Percentiles rank a stretch among this genome's conserved stretches.
These are phyloP conservation scores for Pseudozyma thailandica DNA, from an alignment of 1,284 basidiomycete genomes.

Conservation along the genomic window DNA sequence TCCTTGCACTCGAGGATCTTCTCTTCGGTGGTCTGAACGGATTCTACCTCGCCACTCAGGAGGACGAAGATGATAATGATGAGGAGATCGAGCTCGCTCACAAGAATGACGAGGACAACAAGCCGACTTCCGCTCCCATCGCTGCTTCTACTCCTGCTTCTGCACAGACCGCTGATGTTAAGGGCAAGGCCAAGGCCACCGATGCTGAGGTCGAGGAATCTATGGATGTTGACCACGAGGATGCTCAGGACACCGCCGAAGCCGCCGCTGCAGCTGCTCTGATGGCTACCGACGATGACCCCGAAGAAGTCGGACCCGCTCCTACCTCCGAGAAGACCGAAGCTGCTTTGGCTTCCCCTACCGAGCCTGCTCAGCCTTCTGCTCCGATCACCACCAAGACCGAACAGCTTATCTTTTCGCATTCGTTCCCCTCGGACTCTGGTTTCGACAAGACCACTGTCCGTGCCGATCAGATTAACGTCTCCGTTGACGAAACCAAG, in stretches of 20 bases:
- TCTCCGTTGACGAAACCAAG: constrained; percentile 43
- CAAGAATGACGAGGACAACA: constrained; percentile 24
- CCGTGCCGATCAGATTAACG: constrained; percentile 39
- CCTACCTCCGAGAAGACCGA: constrained; percentile 9
- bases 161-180: constrained; percentile 16
- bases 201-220: constrained; percentile 10
- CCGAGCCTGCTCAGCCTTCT: too few species aligned
- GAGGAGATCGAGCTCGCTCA: constrained; percentile 20
- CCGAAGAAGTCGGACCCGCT: constrained; percentile 42
- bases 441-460: constrained; percentile 23
- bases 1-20: constrained; percentile 44
- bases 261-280: constrained; percentile 20
- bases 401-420: constrained; percentile 37
- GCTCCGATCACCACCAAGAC: constrained; percentile 14
- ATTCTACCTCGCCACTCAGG: constrained; percentile 22
- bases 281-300: constrained; percentile 34
- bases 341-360: too few species aligned
- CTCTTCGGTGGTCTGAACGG: constrained; percentile 40
- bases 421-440: constrained; percentile 29
- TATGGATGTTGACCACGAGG: constrained; percentile 31
- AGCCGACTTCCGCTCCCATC: background rate
- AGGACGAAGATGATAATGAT: constrained; percentile 20
- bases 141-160: constrained; percentile 4
- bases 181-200: constrained; percentile 47
- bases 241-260: constrained; percentile 4